Conservation (phyloP, 805 yeast species). For the Cyberlindnera americana region DNA sequence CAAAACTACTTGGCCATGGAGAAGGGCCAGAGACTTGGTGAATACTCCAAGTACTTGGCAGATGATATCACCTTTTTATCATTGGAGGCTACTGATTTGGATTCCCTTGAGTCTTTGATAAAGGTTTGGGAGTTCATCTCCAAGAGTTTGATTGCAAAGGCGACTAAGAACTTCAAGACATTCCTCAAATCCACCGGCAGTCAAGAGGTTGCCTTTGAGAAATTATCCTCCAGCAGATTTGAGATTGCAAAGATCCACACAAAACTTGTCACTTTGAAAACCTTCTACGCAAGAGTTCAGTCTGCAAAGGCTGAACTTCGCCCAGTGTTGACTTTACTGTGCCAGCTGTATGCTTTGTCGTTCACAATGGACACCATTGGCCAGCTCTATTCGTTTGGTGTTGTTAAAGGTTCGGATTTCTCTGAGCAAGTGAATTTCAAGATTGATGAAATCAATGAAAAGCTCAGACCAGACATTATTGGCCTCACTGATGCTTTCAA, state of each 20-base stretch:
- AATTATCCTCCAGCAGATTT: slow-evolving; percentile 25
- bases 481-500: slow-evolving; percentile 82
- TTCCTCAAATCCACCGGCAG: slow-evolving; percentile 12
- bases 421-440: slow-evolving; percentile 29
- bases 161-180: slow-evolving; percentile 14
- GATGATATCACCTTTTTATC: slow-evolving; percentile 1
- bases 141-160: slow-evolving; percentile 16
- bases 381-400: slow-evolving; percentile 54
- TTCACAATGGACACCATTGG: slow-evolving; percentile 61
- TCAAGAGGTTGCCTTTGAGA: slow-evolving; percentile 23
- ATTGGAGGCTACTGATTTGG: slow-evolving; percentile 21
- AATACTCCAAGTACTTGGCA: slow-evolving; percentile 30
- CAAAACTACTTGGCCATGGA: slow-evolving; percentile 35
- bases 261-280: slow-evolving; percentile 32
- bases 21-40: slow-evolving; percentile 29
- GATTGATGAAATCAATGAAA: slow-evolving; percentile 32
- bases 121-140: slow-evolving; percentile 34
- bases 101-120: slow-evolving; percentile 14
- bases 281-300: slow-evolving; percentile 27
- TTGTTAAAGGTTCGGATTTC: slow-evolving; percentile 38
- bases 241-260: slow-evolving; percentile 36
- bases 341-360: slow-evolving; percentile 58
- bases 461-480: slow-evolving; percentile 65
- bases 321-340: slow-evolving; percentile 48
- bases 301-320: slow-evolving; percentile 30